Evolutionary conservation across 805 yeast species (phyloP).

Genomic region (Metschnikowia koreensis): DNA sequence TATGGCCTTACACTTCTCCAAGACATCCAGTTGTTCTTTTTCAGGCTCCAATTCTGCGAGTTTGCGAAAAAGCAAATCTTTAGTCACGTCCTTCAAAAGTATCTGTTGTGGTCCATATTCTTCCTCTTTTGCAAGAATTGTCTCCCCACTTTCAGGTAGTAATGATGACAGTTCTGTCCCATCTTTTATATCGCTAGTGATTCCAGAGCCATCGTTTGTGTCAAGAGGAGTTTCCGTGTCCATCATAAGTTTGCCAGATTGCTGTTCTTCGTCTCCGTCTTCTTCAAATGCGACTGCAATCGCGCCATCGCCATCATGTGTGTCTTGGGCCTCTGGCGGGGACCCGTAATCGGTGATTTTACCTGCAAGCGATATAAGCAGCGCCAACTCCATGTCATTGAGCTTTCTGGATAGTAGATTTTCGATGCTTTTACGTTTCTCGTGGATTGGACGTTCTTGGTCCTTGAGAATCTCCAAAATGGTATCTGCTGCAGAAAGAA

Average conservation of each 20-base stretch:
- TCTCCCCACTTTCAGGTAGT: slow-evolving; percentile 1
- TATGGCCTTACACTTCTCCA: slow-evolving; percentile 37
- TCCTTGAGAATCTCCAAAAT: slow-evolving; percentile 54
- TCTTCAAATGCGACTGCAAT: slow-evolving; percentile 25
- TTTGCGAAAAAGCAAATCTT: slow-evolving; percentile 21
- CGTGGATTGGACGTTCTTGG: slow-evolving; percentile 40
- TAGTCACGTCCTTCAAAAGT: slow-evolving; percentile 13
- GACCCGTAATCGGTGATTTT: slow-evolving; percentile 51
- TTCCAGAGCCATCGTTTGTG: background rate
- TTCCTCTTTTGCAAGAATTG: slow-evolving; percentile 3
- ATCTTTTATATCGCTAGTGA: background rate
- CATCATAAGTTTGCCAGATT: background rate
- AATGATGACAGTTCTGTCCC: background rate
- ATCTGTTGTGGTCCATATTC: background rate
- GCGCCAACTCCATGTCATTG: slow-evolving; percentile 44
- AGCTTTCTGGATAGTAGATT: slow-evolving; percentile 43
- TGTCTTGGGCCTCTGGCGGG: slow-evolving; percentile 8
- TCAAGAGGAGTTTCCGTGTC: background rate
- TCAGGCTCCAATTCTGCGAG: slow-evolving; percentile 34
- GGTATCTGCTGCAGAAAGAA: slow-evolving; percentile 70
- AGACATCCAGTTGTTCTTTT: slow-evolving; percentile 42
- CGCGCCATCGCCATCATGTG: slow-evolving; percentile 22
- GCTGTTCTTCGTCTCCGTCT: slow-evolving; percentile 12
- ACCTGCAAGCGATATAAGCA: slow-evolving; percentile 43
- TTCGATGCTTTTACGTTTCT: slow-evolving; percentile 50